Conservation (phyloP, 805 yeast genomes). For the Saccharomyces paradoxus region DNA sequence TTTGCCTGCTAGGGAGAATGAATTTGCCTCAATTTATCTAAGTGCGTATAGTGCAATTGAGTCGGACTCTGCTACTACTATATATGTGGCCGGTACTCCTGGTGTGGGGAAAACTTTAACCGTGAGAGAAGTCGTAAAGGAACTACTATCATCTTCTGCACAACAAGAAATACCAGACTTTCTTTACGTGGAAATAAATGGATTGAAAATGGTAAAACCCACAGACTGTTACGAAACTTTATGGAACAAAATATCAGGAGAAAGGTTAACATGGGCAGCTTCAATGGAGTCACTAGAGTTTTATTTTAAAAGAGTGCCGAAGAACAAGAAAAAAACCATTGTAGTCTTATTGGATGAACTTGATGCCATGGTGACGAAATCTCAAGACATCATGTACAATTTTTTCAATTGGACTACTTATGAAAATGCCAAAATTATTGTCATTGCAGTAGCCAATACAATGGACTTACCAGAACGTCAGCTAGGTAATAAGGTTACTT, state of each 20-base stretch:
- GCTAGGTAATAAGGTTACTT: slow-evolving; percentile 79
- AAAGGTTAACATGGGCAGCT: slow-evolving; percentile 49
- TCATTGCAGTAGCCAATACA: slow-evolving; percentile 91
- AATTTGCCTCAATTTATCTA: slow-evolving; percentile 61
- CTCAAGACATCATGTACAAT: slow-evolving; percentile 84
- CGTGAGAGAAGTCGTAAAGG: slow-evolving; percentile 73
- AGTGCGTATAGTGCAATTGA: slow-evolving; percentile 65
- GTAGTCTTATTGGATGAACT: slow-evolving; percentile 82
- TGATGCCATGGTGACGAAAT: slow-evolving; percentile 76
- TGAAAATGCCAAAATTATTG: slow-evolving; percentile 66
- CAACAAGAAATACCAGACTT: slow-evolving; percentile 42
- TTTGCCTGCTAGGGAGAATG: slow-evolving; percentile 81
- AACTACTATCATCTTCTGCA: slow-evolving; percentile 41
- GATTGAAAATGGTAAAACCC: slow-evolving; percentile 75
- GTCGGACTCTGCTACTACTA: slow-evolving; percentile 67
- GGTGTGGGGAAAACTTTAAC: slow-evolving; percentile 98
- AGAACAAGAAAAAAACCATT: slow-evolving; percentile 37
- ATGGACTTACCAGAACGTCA: slow-evolving; percentile 94
- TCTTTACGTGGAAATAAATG: slow-evolving; percentile 80
- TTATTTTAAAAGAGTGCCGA: slow-evolving; percentile 44
- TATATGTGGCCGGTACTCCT: slow-evolving; percentile 93
- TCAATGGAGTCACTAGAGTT: slow-evolving; percentile 64
- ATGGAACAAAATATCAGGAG: slow-evolving; percentile 68
- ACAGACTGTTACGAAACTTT: slow-evolving; percentile 71
- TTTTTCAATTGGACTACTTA: slow-evolving; percentile 97